Percentiles rank a stretch among this genome's conserved stretches.
Evolutionary conservation across 192 early-diverging fungal species (phyloP).

Genomic region (Backusella australiensis): DNA sequence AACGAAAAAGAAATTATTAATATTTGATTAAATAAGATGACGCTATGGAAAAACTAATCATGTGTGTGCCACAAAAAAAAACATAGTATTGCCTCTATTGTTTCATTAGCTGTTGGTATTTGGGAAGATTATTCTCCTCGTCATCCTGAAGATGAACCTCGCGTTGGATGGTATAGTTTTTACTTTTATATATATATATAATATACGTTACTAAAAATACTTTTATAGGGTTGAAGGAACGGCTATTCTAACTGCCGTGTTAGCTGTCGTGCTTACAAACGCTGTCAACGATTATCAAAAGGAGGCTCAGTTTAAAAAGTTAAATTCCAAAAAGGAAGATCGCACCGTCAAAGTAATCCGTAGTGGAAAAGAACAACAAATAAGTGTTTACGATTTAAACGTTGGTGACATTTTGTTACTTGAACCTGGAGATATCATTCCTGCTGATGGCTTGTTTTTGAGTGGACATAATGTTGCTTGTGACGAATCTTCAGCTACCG

Average conservation of each 20-base stretch:
- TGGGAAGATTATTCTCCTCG: conserved; percentile 75
- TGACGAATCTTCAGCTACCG: conserved; percentile 91
- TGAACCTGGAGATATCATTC: conserved; percentile 88
- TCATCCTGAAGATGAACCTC: conserved; percentile 65
- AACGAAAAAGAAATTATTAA: background rate
- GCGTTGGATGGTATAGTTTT: conserved; percentile 67
- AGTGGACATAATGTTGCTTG: conserved; percentile 73
- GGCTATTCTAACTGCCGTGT: conserved; percentile 82
- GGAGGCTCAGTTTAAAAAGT: conserved; percentile 84
- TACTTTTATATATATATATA: background rate
- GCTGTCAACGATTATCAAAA: conserved; percentile 90
- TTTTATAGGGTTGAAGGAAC: conserved; percentile 51
- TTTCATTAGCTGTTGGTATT: conserved; percentile 84
- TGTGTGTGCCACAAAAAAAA: conserved; percentile 7
- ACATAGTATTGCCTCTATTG: conserved; percentile 67
- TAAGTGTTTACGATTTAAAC: conserved; percentile 77
- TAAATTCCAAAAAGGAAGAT: conserved; percentile 85
- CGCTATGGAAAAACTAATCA: conserved; percentile 44
- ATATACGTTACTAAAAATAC: background rate
- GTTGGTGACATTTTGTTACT: conserved; percentile 89
- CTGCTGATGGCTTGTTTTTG: conserved; percentile 86
- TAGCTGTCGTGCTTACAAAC: conserved; percentile 88
- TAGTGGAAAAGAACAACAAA: conserved; percentile 69
- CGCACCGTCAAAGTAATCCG: conserved; percentile 72
- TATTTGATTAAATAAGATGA: background rate